phyloP scores from a whole-genome alignment of 495 filamentous ascomycete species.

The Umbilicaria muhlenbergii region DNA sequence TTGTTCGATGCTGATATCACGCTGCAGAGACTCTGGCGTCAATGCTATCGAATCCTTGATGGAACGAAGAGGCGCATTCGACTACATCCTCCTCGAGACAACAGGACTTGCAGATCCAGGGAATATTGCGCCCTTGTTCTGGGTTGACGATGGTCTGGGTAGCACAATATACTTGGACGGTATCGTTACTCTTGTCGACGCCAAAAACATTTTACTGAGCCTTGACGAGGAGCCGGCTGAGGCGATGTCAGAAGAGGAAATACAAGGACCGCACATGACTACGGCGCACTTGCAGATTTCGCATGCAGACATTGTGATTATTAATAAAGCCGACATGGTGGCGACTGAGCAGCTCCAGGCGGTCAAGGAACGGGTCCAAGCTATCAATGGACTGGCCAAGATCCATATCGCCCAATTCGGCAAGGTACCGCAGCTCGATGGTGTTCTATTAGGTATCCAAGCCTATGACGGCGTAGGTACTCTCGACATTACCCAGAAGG shows the following conservation, averaged over 20 bases:
- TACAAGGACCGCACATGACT: slow-evolving; percentile 49
- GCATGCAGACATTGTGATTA: slow-evolving; percentile 87
- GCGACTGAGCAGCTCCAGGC: slow-evolving; percentile 43
- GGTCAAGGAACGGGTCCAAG: slow-evolving; percentile 49
- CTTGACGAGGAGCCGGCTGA: slow-evolving; percentile 60
- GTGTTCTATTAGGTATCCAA: slow-evolving; percentile 74
- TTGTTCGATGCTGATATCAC: neutral
- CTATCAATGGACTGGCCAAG: slow-evolving; percentile 83
- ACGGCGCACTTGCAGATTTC: slow-evolving; percentile 93
- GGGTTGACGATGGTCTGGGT: slow-evolving; percentile 88
- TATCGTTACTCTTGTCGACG: slow-evolving; percentile 91
- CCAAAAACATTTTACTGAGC: slow-evolving; percentile 71
- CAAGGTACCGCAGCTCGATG: slow-evolving; percentile 65
- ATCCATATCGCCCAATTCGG: slow-evolving; percentile 69
- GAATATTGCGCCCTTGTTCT: slow-evolving; percentile 90
- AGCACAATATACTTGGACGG: slow-evolving; percentile 93
- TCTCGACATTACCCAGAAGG: slow-evolving; percentile 48
- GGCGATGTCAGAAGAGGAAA: slow-evolving; percentile 33
- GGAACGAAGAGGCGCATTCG: slow-evolving; percentile 82
- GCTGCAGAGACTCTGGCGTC: slow-evolving; percentile 58
- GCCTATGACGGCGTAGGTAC: slow-evolving; percentile 72
- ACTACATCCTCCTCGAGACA: slow-evolving; percentile 96
- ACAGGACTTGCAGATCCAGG: slow-evolving; percentile 92
- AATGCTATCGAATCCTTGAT: slow-evolving; percentile 92
- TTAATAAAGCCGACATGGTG: slow-evolving; percentile 94